Base-by-base conservation (phyloP, 768 basidiomycete species). In the Suillus subalutaceus region DNA sequence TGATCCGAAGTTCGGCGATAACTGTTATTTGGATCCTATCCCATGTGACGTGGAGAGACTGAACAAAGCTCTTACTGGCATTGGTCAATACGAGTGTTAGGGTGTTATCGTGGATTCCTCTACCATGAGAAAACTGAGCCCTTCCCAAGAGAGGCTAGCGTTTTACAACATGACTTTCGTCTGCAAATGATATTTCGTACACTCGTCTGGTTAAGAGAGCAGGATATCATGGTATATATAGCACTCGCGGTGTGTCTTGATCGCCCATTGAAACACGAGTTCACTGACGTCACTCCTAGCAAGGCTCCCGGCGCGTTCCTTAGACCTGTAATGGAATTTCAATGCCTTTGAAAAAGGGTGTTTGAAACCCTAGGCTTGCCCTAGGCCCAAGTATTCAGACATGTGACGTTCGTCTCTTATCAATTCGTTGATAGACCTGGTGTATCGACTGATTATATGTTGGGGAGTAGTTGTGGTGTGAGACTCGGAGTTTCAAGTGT, bases 101-200 rank as follows among this genome's bases (percentile, higher is more conserved):
- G 52, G 68, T 64, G 55, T 66, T 20, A n/a, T n/a, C n/a, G n/a
- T n/a, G n/a, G n/a, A 30, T 63, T 55, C 65, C 67, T 26, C 20
- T 48, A 38, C 5, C 30, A 23, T 7, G 37, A 60, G n/a, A n/a
- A n/a, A n/a, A n/a, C n/a, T n/a, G n/a, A n/a, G n/a, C n/a, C n/a
- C n/a, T n/a, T n/a, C 20, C 9, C n/a, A 60, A 40, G 52, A 32
- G 26, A 52, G 13, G 26, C 26, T 26, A 52, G 26, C 16, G 50
- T 16, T 52, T 6, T 26, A 13, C n/a, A n/a, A n/a, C n/a, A n/a
- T n/a, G n/a, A n/a, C n/a, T n/a, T n/a, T n/a, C n/a, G n/a, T n/a
- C n/a, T n/a, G n/a, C n/a, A n/a, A n/a, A n/a, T n/a, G n/a, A n/a
- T n/a, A n/a, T n/a, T n/a, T n/a, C n/a, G n/a, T n/a, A n/a, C n/a